phyloP scores from a whole-genome alignment of 2,329 filamentous ascomycete species.

The Fusarium piperis region DNA sequence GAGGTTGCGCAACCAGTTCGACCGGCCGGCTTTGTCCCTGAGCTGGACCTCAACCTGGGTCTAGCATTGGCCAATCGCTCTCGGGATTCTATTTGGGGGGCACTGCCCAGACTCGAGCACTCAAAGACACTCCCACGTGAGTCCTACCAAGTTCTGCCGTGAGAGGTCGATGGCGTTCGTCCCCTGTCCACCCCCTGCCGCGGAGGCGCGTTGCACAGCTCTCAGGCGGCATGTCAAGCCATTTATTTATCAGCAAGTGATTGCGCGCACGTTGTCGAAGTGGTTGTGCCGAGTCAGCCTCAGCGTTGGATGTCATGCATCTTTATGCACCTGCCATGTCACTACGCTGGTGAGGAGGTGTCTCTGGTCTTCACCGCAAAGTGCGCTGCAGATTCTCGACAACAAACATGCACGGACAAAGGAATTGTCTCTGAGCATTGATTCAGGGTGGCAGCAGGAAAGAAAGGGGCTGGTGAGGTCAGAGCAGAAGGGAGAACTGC shows the following conservation, averaged over 20 bases:
- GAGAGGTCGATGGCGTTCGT: slow-evolving; percentile 38
- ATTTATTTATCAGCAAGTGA: slow-evolving; percentile 1
- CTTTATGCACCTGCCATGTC: slow-evolving; percentile 6
- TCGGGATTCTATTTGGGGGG: slow-evolving; percentile 30
- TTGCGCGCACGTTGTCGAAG: slow-evolving; percentile 7
- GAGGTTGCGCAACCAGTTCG: slow-evolving; percentile 22
- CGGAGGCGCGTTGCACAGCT: slow-evolving; percentile 26
- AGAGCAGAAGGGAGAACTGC: slow-evolving; percentile 9
- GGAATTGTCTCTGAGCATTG: slow-evolving; percentile 23
- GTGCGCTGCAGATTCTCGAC: slow-evolving; percentile 10
- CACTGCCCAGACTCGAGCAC: slow-evolving; percentile 17
- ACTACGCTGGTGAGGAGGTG: not conserved
- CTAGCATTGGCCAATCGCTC: slow-evolving; percentile 22
- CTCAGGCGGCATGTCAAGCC: slow-evolving; percentile 4
- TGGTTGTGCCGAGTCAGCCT: slow-evolving; percentile 20
- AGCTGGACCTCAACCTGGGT: not conserved
- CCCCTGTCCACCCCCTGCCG: slow-evolving; percentile 20
- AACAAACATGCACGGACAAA: slow-evolving; percentile 14
- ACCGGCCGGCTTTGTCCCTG: slow-evolving; percentile 3
- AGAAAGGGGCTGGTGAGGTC: not conserved
- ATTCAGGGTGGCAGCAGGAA: not conserved
- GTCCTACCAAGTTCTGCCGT: slow-evolving; percentile 30
- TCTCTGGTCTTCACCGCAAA: slow-evolving; percentile 38
- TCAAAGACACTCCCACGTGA: slow-evolving; percentile 31
- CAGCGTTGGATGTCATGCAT: slow-evolving; percentile 13